Percentiles rank a stretch among this genome's conserved stretches.
Conservation (phyloP, 352 stramenopile species). For the Phytophthora cryptogea region DNA sequence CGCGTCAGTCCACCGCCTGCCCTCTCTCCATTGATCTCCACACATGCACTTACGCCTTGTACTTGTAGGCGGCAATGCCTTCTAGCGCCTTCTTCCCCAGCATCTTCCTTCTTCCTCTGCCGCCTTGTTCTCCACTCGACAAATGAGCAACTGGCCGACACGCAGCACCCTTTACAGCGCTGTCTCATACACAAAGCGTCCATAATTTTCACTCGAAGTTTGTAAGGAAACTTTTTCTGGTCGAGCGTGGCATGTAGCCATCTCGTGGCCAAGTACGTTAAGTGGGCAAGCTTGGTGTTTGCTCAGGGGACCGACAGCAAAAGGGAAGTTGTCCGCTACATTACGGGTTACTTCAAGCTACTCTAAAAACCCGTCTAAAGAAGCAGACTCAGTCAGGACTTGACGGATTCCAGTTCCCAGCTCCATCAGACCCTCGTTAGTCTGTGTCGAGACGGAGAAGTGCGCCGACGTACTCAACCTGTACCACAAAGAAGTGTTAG, state of each 20-base stretch:
- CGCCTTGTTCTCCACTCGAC: slow-evolving; percentile 15
- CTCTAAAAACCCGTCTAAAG: slow-evolving; percentile 15
- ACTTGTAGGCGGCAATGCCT: slow-evolving; percentile 87
- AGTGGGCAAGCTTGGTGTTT: too few relatives aligned
- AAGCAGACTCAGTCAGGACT: slow-evolving; percentile 43
- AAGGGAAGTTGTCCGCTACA: not conserved
- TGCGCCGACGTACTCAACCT: slow-evolving; percentile 28
- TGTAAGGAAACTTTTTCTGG: not conserved
- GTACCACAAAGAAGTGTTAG: slow-evolving; percentile 3
- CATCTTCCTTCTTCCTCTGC: slow-evolving; percentile 42
- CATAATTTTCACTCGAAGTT: not conserved
- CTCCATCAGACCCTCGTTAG: slow-evolving; percentile 74
- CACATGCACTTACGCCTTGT: slow-evolving; percentile 73
- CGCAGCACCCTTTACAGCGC: not conserved
- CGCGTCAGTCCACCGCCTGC: not conserved
- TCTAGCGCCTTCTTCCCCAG: slow-evolving; percentile 77
- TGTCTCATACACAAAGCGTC: slow-evolving; percentile 2
- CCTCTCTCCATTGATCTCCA: not conserved
- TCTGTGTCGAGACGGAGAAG: slow-evolving; percentile 69
- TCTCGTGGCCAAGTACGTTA: too few relatives aligned
- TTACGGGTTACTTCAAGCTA: slow-evolving; percentile 11
- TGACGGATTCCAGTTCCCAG: slow-evolving; percentile 60
- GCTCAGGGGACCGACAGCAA: not conserved
- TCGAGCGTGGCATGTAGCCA: not conserved
- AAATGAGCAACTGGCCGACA: slow-evolving; percentile 20